Percentiles rank a stretch among this genome's conserved stretches.
Conservation (phyloP, 2,329 filamentous ascomycete genomes). For the Fusarium sp. region DNA sequence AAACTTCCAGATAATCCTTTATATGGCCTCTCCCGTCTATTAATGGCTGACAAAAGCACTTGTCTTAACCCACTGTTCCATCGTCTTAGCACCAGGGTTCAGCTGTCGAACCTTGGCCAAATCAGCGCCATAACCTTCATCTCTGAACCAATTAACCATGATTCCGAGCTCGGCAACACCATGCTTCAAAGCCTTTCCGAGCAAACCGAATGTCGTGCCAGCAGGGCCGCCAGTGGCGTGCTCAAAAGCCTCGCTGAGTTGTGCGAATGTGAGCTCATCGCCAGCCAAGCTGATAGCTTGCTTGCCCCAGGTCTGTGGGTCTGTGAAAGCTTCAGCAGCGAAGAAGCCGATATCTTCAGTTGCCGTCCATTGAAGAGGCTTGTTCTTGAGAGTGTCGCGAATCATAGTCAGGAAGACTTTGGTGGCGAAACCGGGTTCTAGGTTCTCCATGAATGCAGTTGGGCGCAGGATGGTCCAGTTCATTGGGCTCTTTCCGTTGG, state of each 20-base stretch:
- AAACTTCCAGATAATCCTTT: background rate
- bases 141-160: slow-evolving; percentile 29
- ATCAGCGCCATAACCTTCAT: slow-evolving; percentile 25
- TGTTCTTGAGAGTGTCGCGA: slow-evolving; percentile 43
- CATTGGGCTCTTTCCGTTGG: slow-evolving; percentile 36
- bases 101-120: slow-evolving; percentile 12
- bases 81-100: slow-evolving; percentile 11
- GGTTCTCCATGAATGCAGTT: slow-evolving; percentile 54
- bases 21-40: background rate
- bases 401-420: slow-evolving; percentile 47
- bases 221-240: background rate
- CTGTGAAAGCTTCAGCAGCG: slow-evolving; percentile 5
- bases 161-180: slow-evolving; percentile 17
- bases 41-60: slow-evolving; percentile 11
- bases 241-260: slow-evolving; percentile 16
- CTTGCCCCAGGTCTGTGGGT: background rate
- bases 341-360: slow-evolving; percentile 25
- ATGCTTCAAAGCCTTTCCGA: slow-evolving; percentile 20
- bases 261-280: slow-evolving; percentile 22
- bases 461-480: slow-evolving; percentile 52
- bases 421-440: slow-evolving; percentile 44
- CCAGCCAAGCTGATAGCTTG: slow-evolving; percentile 11
- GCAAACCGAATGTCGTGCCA: slow-evolving; percentile 11
- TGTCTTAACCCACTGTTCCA: slow-evolving; percentile 23
- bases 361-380: slow-evolving; percentile 30